Evolutionary conservation across 2,329 filamentous ascomycete species (phyloP).

Genomic region (Calonectria montana): DNA sequence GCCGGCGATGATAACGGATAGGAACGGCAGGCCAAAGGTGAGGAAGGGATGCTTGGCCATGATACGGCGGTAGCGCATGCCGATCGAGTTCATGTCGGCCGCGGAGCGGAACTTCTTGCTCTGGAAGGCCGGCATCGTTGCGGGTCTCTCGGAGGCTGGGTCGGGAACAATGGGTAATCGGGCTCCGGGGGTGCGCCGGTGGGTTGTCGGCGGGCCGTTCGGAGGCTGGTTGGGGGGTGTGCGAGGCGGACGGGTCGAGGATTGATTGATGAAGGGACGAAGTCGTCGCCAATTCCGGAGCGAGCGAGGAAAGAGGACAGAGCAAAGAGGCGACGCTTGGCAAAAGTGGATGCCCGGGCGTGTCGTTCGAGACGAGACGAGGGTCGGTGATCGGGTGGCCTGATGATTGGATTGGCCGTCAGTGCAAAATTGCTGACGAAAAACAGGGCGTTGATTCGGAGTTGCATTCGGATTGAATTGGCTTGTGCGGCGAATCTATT

Average conservation of each 20-base stretch:
- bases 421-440: slow-evolving; percentile 6
- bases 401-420: slow-evolving; percentile 11
- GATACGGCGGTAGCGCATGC: slow-evolving; percentile 79
- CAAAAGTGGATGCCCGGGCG: not conserved
- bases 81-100: slow-evolving; percentile 75
- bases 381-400: slow-evolving; percentile 12
- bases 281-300: slow-evolving; percentile 5
- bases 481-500: slow-evolving; percentile 28
- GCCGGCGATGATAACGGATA: slow-evolving; percentile 88
- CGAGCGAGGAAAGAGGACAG: slow-evolving; percentile 1
- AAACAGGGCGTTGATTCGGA: slow-evolving; percentile 3
- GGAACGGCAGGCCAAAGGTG: slow-evolving; percentile 93
- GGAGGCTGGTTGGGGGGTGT: not conserved
- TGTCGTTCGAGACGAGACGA: not conserved
- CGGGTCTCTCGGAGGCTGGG: slow-evolving; percentile 7
- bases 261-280: slow-evolving; percentile 14
- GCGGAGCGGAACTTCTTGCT: slow-evolving; percentile 78
- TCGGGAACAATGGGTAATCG: not conserved
- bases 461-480: not conserved
- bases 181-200: not conserved
- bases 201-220: not conserved
- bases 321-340: slow-evolving; percentile 5
- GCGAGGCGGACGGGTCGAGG: not conserved
- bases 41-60: slow-evolving; percentile 87
- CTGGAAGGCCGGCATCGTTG: slow-evolving; percentile 65